Conservation (phyloP, 176 grass and related monocot genomes). For the Avena insularis region DNA sequence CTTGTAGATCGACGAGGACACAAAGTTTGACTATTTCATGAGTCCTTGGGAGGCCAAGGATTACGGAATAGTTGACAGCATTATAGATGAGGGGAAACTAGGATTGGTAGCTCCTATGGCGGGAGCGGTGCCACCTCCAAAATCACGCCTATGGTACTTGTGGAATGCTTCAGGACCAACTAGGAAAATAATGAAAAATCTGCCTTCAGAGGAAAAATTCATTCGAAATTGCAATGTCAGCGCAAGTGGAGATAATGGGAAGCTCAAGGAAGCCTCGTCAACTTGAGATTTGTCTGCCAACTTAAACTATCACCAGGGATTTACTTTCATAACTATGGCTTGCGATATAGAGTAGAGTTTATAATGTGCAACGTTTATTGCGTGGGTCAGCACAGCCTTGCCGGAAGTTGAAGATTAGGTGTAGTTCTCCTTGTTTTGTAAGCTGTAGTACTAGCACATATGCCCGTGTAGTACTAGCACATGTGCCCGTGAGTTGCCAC, state of each 20-base stretch:
- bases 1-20: constrained; percentile 81
- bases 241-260: constrained; percentile 35
- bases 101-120: constrained; percentile 84
- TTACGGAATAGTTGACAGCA: constrained; percentile 79
- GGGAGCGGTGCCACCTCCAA: constrained; percentile 68
- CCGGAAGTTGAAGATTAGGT: constrained; percentile 25
- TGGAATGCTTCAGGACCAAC: constrained; percentile 65
- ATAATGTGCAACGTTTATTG: constrained; percentile 1
- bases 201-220: constrained; percentile 74
- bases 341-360: neutral
- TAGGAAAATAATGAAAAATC: constrained; percentile 69
- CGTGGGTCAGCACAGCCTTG: neutral
- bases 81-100: constrained; percentile 81
- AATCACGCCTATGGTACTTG: constrained; percentile 78
- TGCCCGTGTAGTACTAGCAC: too few species aligned
- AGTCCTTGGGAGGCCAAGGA: constrained; percentile 96
- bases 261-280: constrained; percentile 55
- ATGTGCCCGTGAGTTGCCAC: too few species aligned
- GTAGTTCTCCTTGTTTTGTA: constrained; percentile 9
- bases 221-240: constrained; percentile 47
- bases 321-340: neutral
- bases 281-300: constrained; percentile 20
- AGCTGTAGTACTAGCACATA: neutral
- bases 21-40: constrained; percentile 94
- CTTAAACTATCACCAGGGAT: neutral